Percentiles rank a stretch among this genome's conserved stretches.
These are phyloP conservation scores for Aureobasidium leucospermi DNA, from an alignment of 2,329 filamentous ascomycete genomes.

Conservation along the genomic window DNA sequence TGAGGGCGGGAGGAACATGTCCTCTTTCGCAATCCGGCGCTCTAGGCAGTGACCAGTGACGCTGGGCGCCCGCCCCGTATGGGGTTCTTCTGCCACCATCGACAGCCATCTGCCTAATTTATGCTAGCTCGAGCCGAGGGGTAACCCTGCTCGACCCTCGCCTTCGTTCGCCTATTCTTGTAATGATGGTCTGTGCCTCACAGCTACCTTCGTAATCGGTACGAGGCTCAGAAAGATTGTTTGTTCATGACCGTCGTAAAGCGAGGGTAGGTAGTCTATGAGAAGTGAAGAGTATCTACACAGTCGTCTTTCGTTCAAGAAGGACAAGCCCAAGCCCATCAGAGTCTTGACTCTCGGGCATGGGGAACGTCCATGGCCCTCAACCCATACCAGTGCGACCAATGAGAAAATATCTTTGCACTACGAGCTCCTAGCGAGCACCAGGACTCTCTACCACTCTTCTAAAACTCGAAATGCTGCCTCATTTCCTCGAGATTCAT, in stretches of 20 bases:
- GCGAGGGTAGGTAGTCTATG: not conserved
- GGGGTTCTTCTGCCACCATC: not conserved
- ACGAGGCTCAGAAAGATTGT: not conserved
- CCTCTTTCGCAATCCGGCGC: not conserved
- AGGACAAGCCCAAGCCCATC: not conserved
- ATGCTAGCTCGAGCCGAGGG: not conserved
- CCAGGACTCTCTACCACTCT: not conserved
- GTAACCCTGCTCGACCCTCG: not conserved
- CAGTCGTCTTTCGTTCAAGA: not conserved
- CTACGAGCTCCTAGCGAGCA: not conserved
- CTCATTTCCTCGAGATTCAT: constrained; percentile 89
- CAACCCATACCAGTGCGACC: not conserved
- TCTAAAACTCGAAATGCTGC: constrained; percentile 78
- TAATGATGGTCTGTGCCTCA: not conserved
- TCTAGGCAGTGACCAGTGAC: constrained; percentile 4
- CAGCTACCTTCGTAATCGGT: not conserved
- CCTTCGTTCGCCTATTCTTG: not conserved
- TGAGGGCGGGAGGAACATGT: not conserved
- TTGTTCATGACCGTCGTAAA: not conserved
- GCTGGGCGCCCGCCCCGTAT: not conserved
- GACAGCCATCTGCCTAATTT: not conserved
- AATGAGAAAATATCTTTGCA: not conserved
- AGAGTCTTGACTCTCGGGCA: too few species aligned
- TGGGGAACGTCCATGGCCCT: not conserved
- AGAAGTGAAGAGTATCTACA: not conserved